Base-by-base conservation (phyloP, 345 rosid species). In the Crucihimalaya himalaica region DNA sequence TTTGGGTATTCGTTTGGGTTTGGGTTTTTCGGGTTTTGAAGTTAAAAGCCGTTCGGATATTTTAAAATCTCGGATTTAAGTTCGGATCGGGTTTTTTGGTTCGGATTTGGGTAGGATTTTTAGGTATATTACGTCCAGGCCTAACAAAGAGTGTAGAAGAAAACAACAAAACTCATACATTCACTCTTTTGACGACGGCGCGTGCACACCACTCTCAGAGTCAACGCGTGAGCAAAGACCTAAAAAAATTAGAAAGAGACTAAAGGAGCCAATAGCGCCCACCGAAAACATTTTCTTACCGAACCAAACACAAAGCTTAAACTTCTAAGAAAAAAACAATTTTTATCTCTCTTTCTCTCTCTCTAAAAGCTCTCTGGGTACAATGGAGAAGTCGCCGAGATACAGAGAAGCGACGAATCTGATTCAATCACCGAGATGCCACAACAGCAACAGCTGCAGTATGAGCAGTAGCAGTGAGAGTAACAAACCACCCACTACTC, bases 321-420 rank as follows among this genome's bases (percentile, higher is more conserved):
- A 4, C 63, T n/a, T 8, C n/a, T 4, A 40, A 20, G 29, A 16
- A 57, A 46, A 23, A 35, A 23, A 68, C 65, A 27, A 6, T 28
- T 45, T n/a, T 2, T 29, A 11, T 31, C 50, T 51, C 46, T 9
- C 14, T 32, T 15, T 46, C 15, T 55, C 45, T 43, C 29, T 65
- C 8, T 63, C 71, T 37, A 7, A 52, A 40, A 19, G 50, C 54
- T 43, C 29, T 65, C 14, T 66, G 2, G 10, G 21, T 60, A 31
- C 78, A 80, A 92, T 92, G 98, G 98, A 90, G 81, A 46, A 83
- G 60, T 82, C 87, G 5, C 79, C 79, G 50, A 82, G 75, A 64
- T 84, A 76, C 75, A 87, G 73, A 53, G 87, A 84, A 2, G 63
- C 64, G 46, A 64, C 76, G 11, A 81, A 64, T 54, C 78, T 83